Percentiles rank a stretch among this genome's conserved stretches.
Conservation (phyloP, 2,329 filamentous ascomycete species). For the Exophiala calicioides region DNA sequence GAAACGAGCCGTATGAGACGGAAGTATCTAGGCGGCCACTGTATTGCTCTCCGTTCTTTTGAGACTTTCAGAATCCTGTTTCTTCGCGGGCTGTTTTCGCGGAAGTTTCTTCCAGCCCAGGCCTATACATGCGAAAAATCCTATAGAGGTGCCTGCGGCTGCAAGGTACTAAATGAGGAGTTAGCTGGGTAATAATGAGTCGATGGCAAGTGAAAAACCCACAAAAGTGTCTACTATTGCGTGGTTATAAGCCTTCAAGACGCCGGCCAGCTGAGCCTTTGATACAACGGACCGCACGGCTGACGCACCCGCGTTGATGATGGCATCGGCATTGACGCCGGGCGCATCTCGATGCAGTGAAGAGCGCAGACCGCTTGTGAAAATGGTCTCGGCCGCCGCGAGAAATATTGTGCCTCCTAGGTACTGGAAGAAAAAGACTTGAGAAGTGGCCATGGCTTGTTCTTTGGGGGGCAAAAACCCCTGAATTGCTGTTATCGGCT, state of each 20-base stretch:
- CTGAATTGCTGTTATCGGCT: constrained; percentile 29
- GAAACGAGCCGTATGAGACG: too few species aligned
- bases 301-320: constrained; percentile 25
- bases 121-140: too few species aligned
- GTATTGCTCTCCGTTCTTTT: too few species aligned
- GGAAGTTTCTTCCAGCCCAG: too few species aligned
- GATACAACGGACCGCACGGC: constrained; percentile 20
- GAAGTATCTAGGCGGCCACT: too few species aligned
- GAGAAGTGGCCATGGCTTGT: constrained; percentile 29
- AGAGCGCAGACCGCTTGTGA: constrained; percentile 24
- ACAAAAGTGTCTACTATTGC: constrained; percentile 23
- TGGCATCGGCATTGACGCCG: constrained; percentile 18
- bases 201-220: too few species aligned
- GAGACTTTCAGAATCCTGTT: too few species aligned
- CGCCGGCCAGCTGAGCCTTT: constrained; percentile 7
- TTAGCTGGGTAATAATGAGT: too few species aligned
- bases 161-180: too few species aligned
- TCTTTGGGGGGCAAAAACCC: constrained; percentile 24
- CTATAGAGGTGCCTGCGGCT: too few species aligned
- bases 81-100: too few species aligned
- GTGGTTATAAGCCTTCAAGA: constrained; percentile 24
- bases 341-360: constrained; percentile 14
- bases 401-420: constrained; percentile 31
- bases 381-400: constrained; percentile 27
- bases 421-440: constrained; percentile 30